Evolutionary conservation across 208 protist genomes (phyloP).

Genomic region (Leishmania tarentolae): DNA sequence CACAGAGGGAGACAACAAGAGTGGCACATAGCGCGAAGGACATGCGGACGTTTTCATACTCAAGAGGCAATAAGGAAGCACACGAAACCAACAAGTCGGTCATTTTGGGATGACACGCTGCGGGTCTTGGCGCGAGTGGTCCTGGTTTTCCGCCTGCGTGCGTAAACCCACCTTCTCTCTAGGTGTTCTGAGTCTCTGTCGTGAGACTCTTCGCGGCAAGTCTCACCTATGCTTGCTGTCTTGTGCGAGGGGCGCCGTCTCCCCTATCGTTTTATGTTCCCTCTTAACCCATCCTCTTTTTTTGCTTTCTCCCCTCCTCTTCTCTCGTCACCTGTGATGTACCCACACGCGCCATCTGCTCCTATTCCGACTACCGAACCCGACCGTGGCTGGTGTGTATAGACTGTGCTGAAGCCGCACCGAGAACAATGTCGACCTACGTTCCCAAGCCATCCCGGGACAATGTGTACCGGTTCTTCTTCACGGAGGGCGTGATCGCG

Average conservation of each 20-base stretch:
- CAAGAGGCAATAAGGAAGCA: neutral
- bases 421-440: slow-evolving; percentile 35
- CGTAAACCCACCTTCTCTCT: neutral
- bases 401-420: neutral
- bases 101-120: neutral
- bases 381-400: neutral
- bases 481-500: slow-evolving; percentile 89
- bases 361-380: no score
- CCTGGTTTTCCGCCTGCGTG: neutral
- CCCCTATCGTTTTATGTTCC: neutral
- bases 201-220: neutral
- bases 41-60: neutral
- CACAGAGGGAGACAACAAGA: neutral
- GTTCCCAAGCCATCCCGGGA: slow-evolving; percentile 81
- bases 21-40: no score
- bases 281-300: neutral
- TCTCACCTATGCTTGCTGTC: neutral
- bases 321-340: neutral
- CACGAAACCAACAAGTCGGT: neutral
- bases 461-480: slow-evolving; percentile 93
- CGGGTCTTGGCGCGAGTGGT: neutral
- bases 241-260: neutral
- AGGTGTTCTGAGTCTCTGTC: neutral
- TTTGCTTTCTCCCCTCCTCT: neutral
- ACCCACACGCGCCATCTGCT: neutral